These are phyloP conservation scores for Rhodocollybia butyracea DNA, from an alignment of 768 basidiomycete species.

Conservation along the genomic window DNA sequence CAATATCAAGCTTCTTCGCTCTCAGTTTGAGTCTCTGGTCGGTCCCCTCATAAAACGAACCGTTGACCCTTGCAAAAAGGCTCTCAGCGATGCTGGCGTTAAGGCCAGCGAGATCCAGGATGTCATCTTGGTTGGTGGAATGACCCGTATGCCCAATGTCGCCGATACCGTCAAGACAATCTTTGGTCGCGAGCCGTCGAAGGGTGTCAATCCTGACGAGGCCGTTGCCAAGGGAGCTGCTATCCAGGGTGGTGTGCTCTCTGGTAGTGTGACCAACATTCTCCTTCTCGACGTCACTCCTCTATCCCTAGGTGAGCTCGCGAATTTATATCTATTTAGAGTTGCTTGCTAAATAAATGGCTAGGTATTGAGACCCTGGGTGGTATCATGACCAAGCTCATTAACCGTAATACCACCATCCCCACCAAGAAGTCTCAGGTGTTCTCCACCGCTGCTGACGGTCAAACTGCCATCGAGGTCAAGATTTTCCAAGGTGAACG, in stretches of 20 bases:
- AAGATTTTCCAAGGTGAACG: slow-evolving; percentile 99
- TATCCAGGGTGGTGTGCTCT: slow-evolving; percentile 96
- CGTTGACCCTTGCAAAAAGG: slow-evolving; percentile 96
- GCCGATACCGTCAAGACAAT: slow-evolving; percentile 89
- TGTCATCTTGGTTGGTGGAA: slow-evolving; percentile 97
- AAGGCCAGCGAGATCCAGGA: slow-evolving; percentile 93
- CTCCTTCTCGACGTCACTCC: slow-evolving; percentile 95
- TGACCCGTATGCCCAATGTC: slow-evolving; percentile 97
- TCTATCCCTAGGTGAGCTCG: slow-evolving; percentile 63
- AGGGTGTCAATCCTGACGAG: slow-evolving; percentile 99
- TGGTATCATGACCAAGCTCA: slow-evolving; percentile 99
- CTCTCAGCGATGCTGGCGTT: slow-evolving; percentile 87
- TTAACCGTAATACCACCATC: slow-evolving; percentile 97
- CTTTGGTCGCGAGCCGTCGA: slow-evolving; percentile 95
- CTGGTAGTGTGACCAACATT: slow-evolving; percentile 95
- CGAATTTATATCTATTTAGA: background rate
- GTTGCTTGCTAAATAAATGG: slow-evolving; percentile 12
- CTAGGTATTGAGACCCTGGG: slow-evolving; percentile 90
- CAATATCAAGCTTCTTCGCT: slow-evolving; percentile 84
- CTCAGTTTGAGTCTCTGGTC: slow-evolving; percentile 89
- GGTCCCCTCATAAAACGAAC: slow-evolving; percentile 82
- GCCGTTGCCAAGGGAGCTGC: slow-evolving; percentile 98
- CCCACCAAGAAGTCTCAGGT: slow-evolving; percentile 99
- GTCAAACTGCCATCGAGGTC: slow-evolving; percentile 99
- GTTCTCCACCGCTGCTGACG: slow-evolving; percentile 98